These are phyloP conservation scores for Fusarium tupiense DNA, from an alignment of 2,329 filamentous ascomycete species.

Conservation along the genomic window DNA sequence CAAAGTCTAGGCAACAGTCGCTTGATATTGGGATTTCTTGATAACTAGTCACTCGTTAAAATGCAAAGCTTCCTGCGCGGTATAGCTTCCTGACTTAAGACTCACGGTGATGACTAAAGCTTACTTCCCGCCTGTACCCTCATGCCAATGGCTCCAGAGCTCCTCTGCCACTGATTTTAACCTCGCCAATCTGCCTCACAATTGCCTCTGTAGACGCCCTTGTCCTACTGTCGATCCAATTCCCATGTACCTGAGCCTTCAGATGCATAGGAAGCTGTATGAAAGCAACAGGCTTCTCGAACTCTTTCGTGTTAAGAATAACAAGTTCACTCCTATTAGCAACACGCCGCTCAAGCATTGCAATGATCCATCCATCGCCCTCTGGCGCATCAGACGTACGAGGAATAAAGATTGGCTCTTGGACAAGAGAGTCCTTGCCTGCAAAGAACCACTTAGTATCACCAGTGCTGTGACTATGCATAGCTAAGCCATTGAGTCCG, in stretches of 20 bases:
- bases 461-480: conserved; percentile 11
- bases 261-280: conserved; percentile 21
- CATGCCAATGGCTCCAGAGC: background rate
- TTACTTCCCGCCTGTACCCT: background rate
- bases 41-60: too few species aligned
- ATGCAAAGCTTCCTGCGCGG: too few species aligned
- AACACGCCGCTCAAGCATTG: background rate
- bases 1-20: too few species aligned
- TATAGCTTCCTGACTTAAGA: too few species aligned
- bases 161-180: background rate
- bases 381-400: background rate
- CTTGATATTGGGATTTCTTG: too few species aligned
- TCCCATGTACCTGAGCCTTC: conserved; percentile 19
- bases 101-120: too few species aligned
- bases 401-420: conserved; percentile 27
- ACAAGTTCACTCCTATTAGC: conserved; percentile 21
- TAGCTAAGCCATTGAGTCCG: background rate
- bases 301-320: background rate
- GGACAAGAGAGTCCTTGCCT: conserved; percentile 2
- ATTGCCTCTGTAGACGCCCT: background rate
- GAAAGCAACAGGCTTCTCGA: conserved; percentile 14
- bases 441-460: conserved; percentile 9
- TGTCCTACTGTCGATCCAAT: background rate
- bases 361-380: conserved; percentile 17
- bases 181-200: background rate